Base-by-base conservation (phyloP, 2,329 filamentous ascomycete species). In the Pseudofabraea citricarpa region DNA sequence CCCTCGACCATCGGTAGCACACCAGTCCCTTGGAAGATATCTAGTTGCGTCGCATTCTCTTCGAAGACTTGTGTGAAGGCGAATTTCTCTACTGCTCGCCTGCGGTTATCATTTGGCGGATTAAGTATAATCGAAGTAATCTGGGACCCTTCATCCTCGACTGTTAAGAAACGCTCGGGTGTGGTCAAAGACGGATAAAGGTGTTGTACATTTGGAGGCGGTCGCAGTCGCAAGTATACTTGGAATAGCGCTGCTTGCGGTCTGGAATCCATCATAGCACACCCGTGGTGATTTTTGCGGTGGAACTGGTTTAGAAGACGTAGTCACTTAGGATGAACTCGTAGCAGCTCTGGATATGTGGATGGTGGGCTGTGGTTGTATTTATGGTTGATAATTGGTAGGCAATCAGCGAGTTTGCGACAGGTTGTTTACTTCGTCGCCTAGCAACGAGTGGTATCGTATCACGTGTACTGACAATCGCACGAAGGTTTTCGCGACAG, bases 31-130 rank as follows among this genome's bases (percentile, higher is more conserved):
- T 88, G 77, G 60, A 98, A 96, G 8, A 98, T 68, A 57, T 96
- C 89, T 21, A 93, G 71, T 61, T 98, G 93, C 6, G 78, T 79
- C 2, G 89, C 83, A 56, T 85, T 75, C 60, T 97, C 90, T 56
- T 94, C 86, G 56, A 97, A 96, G 1, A 98, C 90, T 49, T 81
- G 81, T 0, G 93, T 98, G 60, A 98, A 98, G 2, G 84, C 87
- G 62, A 97, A 98, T 61, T 86, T 89, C 64, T 98, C 93, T 26
- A 96, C 81, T 1, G 90, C 90, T 36, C 90, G 81, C 54, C 91
- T 87, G 44, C 91, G 79, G 49, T 81, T 77, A 48, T 96, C 91
- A 50, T 82, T 86, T 2, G 89, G 87, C 1, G 90, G 90, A 54
- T 87, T 87, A 13, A 90, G 65, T 0, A 82, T 87, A 51, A 90